Conservation (phyloP, 257 asterid species). For the Pogostemon cablin region DNA sequence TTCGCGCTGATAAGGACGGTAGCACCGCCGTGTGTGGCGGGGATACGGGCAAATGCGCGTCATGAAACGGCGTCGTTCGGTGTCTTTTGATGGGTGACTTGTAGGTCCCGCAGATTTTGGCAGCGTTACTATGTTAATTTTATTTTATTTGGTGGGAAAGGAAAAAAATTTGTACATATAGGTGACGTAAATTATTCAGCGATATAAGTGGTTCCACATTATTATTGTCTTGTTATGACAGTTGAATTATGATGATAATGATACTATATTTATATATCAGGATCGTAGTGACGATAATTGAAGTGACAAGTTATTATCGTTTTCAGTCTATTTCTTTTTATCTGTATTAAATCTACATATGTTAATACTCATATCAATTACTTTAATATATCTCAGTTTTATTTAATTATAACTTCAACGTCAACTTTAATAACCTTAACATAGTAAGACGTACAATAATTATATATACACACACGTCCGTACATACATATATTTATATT, state of each 20-base stretch:
- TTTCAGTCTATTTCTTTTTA: not conserved
- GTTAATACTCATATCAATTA: too few species aligned
- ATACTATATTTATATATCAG: not conserved
- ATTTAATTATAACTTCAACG: too few species aligned
- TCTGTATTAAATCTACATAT: too few species aligned
- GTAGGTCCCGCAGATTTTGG: conserved; percentile 27
- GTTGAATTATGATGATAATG: conserved; percentile 21
- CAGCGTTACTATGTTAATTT: conserved; percentile 12
- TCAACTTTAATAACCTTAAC: too few species aligned
- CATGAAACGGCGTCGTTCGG: conserved; percentile 49
- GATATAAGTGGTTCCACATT: conserved; percentile 16
- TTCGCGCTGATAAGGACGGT: conserved; percentile 74
- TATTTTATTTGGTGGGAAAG: conserved; percentile 26
- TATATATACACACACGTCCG: too few species aligned
- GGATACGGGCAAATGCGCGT: conserved; percentile 38
- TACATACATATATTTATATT: too few species aligned
- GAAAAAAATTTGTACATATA: conserved; percentile 30
- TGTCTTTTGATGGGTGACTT: conserved; percentile 43
- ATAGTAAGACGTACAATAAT: too few species aligned
- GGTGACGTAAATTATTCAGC: conserved; percentile 35
- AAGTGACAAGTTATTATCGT: not conserved
- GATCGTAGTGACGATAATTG: conserved; percentile 19
- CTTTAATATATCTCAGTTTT: too few species aligned
- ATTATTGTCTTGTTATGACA: conserved; percentile 32
- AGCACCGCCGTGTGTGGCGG: conserved; percentile 61